Evolutionary conservation across 1,139 yeast genomes (phyloP), one percentile per base, ranked within the genome.

Genomic region (Keqinozyma sinolaborantium): DNA sequence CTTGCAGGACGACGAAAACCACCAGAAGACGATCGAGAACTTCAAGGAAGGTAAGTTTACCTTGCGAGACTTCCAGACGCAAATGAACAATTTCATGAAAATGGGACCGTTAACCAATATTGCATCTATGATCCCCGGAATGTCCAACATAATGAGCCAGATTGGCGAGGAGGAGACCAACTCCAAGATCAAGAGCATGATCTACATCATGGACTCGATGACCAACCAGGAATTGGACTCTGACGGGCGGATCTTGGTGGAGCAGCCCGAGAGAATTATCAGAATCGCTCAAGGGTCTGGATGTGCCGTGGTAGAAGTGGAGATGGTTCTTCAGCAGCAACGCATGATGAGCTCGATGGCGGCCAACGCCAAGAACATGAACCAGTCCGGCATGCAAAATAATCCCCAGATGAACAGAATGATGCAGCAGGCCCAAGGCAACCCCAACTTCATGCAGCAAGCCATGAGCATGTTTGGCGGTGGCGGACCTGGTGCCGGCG

Each of bases 271-370:
- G 31, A 76, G 98, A 55, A 78, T 92, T 34, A 76, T 90, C 14
- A 73, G 98, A 48, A 94, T 92, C 5, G 97, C 98, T 0, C 73
- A 86, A 41, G 98, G 98, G n/a, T 82, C 96, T 5, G 98, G 98
- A 11, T 87, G 97, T 25, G 69, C 92, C 3, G 95, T 85, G 0
- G 79, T 88, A 4, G 98, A 92, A 46, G 96, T 92, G 15, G 97
- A 92, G 56, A 88, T 88, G 75, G 87, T 90, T 20, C 68, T 92
- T 41, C 77, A 82, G 62, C 98, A 92, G 61, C 96, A 87, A 56
- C 77, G 85, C 57, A 83, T 88, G 83, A 88, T 92, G 95, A 90
- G 95, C 2, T 72, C 82, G 31, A 87, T 92, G 94, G 97, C 97
- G 3, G 74, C 75, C 45, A 77, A 79, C 44, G 78, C 85, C 5